These are phyloP conservation scores for Tieghemostelium lacteum DNA, from an alignment of 78 protist genomes.

Conservation along the genomic window DNA sequence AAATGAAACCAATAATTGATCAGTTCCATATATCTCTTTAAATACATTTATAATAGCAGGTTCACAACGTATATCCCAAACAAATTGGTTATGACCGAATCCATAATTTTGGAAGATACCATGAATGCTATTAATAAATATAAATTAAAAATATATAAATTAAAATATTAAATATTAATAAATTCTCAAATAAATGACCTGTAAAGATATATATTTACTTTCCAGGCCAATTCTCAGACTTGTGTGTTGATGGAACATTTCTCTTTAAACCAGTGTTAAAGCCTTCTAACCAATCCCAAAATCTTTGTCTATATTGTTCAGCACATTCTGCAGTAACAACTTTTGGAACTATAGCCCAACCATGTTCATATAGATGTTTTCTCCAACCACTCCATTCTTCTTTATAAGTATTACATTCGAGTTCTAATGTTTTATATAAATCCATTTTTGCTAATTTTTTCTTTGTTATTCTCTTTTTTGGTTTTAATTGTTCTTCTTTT, in stretches of 20 bases:
- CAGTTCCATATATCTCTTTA: neutral
- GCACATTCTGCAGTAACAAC: neutral
- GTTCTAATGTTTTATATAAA: neutral
- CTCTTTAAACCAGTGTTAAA: constrained; percentile 4
- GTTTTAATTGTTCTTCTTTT: neutral
- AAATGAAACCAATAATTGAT: constrained; percentile 3
- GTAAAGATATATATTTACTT: no score
- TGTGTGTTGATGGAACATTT: constrained; percentile 4
- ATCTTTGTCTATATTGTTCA: neutral
- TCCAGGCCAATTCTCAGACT: constrained; percentile 7
- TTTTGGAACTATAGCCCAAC: constrained; percentile 32
- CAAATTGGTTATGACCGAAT: constrained; percentile 27
- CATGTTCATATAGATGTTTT: constrained; percentile 18
- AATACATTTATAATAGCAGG: constrained; percentile 5
- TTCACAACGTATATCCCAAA: constrained; percentile 13
- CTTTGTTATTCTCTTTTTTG: neutral
- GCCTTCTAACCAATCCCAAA: constrained; percentile 15
- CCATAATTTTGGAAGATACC: constrained; percentile 18
- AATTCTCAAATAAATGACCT: no score
- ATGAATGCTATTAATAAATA: neutral
- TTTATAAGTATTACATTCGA: neutral
- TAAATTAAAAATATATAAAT: no score
- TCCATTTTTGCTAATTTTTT: neutral
- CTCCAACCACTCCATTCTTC: constrained; percentile 23
- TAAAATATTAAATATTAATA: no score